phyloP scores from a whole-genome alignment of 2,329 filamentous ascomycete genomes.

The Fonsecaea erecta region DNA sequence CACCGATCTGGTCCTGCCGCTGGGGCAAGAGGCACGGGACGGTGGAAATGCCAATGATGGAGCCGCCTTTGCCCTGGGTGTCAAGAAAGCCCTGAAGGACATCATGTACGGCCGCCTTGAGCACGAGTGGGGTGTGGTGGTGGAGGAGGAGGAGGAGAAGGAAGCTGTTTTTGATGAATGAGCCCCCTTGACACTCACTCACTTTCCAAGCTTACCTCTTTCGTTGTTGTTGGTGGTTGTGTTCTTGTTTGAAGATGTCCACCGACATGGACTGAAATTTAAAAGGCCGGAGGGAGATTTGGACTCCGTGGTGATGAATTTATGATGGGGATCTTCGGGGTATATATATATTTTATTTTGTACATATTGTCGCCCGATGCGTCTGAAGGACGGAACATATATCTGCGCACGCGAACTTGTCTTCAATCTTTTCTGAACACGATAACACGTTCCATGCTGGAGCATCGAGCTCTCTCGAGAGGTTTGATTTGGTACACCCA shows the following conservation, averaged over 20 bases:
- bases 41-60: slow-evolving; percentile 45
- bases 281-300: neutral
- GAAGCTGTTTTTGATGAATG: neutral
- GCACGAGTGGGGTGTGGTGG: slow-evolving; percentile 71
- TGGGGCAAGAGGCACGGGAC: slow-evolving; percentile 45
- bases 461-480: neutral
- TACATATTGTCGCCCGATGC: neutral
- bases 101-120: slow-evolving; percentile 75
- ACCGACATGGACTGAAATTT: too few species aligned
- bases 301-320: neutral
- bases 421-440: neutral
- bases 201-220: neutral
- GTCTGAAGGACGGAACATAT: neutral
- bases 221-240: too few species aligned
- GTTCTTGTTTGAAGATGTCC: too few species aligned
- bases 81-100: slow-evolving; percentile 71
- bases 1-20: slow-evolving; percentile 52
- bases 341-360: neutral
- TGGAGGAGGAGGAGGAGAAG: slow-evolving; percentile 63
- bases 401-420: neutral
- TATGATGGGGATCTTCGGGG: neutral
- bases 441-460: neutral
- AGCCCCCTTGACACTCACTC: neutral
- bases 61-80: slow-evolving; percentile 49
- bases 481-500: neutral